Conservation (phyloP, 2,329 filamentous ascomycete genomes). For the Colletotrichum orbiculare region DNA sequence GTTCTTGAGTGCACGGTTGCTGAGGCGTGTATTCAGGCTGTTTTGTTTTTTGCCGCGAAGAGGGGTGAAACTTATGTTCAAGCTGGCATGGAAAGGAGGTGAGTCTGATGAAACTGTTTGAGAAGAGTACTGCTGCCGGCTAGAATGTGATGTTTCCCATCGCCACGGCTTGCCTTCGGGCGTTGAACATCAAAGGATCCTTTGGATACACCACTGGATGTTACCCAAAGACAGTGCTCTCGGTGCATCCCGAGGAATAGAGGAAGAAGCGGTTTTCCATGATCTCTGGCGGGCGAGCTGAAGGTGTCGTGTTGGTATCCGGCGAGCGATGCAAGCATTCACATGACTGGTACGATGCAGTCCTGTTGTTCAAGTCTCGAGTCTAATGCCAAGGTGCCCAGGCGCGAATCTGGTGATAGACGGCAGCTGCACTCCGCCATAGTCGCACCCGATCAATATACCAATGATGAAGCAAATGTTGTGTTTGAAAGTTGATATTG, state of each 20-base stretch:
- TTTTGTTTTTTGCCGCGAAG: constrained; percentile 52
- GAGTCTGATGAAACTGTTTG: background rate
- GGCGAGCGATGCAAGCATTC: constrained; percentile 52
- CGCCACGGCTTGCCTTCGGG: constrained; percentile 76
- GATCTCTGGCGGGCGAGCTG: constrained; percentile 31
- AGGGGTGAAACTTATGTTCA: constrained; percentile 63
- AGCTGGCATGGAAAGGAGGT: constrained; percentile 61
- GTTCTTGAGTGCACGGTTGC: constrained; percentile 51
- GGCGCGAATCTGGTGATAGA: constrained; percentile 62
- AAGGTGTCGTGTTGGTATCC: constrained; percentile 69
- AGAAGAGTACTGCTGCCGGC: background rate
- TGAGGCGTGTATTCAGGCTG: constrained; percentile 58
- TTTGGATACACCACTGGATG: constrained; percentile 82
- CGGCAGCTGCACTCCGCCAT: constrained; percentile 67
- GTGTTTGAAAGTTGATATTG: too few species aligned
- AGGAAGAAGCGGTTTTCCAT: constrained; percentile 33
- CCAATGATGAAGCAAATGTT: too few species aligned
- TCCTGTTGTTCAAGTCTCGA: background rate
- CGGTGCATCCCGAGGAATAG: constrained; percentile 69
- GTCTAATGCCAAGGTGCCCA: constrained; percentile 15
- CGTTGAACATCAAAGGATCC: constrained; percentile 80
- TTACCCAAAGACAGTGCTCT: constrained; percentile 53
- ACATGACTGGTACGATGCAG: constrained; percentile 48
- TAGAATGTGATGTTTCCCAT: constrained; percentile 68
- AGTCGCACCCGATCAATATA: constrained; percentile 44